A percentile compares a stretch with the other conserved stretches of the same genome.
phyloP scores from a whole-genome alignment of 306 rosid genomes.

The Cucurbita moschata region DNA sequence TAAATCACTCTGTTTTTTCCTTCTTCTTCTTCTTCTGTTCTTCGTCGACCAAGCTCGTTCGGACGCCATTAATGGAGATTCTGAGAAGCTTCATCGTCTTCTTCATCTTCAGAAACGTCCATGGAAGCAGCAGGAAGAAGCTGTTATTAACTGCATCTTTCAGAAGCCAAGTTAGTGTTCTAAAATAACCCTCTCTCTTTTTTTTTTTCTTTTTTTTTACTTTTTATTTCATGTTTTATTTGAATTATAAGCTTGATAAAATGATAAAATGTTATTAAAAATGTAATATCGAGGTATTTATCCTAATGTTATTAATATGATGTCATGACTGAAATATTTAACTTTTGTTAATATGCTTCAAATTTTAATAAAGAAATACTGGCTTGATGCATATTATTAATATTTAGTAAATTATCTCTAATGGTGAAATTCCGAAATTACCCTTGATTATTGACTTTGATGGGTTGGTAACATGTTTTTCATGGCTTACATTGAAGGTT shows the following conservation, averaged over 20 bases:
- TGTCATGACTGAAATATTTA: too few relatives aligned
- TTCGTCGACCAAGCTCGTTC: slow-evolving; percentile 23
- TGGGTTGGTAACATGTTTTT: background rate
- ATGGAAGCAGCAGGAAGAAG: slow-evolving; percentile 14
- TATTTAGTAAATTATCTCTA: background rate
- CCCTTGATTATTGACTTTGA: background rate
- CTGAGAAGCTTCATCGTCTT: slow-evolving; percentile 27
- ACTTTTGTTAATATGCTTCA: background rate
- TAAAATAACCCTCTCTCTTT: background rate
- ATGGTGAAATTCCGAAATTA: background rate
- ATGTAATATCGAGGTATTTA: background rate
- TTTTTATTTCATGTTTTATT: too few relatives aligned
- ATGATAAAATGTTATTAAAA: background rate
- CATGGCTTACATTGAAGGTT: background rate
- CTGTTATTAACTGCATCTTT: slow-evolving; percentile 7
- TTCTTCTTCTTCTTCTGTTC: slow-evolving; percentile 1
- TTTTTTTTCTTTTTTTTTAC: too few relatives aligned
- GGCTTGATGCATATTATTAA: background rate
- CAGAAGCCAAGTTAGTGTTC: slow-evolving; percentile 40
- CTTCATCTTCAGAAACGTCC: slow-evolving; percentile 14
- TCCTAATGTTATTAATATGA: too few relatives aligned
- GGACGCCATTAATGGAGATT: slow-evolving; percentile 5
- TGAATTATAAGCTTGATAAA: background rate
- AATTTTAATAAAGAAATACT: background rate
- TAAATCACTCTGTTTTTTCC: slow-evolving; percentile 5